A percentile compares a stretch with the other conserved stretches of the same genome.
phyloP scores from a whole-genome alignment of 208 protist genomes.

The Leishmania major region DNA sequence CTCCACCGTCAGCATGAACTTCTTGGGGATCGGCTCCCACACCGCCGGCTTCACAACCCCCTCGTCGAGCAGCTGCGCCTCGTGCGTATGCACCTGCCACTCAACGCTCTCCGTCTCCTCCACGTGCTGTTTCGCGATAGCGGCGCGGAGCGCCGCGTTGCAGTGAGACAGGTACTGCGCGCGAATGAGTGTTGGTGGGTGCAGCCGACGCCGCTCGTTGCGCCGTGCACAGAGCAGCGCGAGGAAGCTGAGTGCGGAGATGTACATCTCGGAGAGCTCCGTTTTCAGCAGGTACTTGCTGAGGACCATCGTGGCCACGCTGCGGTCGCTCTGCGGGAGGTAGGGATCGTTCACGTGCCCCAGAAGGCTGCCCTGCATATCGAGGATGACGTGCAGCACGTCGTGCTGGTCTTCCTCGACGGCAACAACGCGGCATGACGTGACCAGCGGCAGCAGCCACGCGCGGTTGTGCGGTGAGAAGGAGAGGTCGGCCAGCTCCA shows the following conservation, averaged over 20 bases:
- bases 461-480: slow-evolving; percentile 71
- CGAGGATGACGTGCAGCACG: slow-evolving; percentile 71
- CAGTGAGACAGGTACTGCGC: slow-evolving; percentile 82
- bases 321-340: slow-evolving; percentile 76
- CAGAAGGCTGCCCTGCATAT: slow-evolving; percentile 68
- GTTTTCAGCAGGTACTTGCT: slow-evolving; percentile 49
- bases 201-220: slow-evolving; percentile 60
- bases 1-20: slow-evolving; percentile 67
- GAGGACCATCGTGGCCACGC: slow-evolving; percentile 61
- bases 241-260: slow-evolving; percentile 48
- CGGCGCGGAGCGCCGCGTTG: slow-evolving; percentile 57
- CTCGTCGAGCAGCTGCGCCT: slow-evolving; percentile 74
- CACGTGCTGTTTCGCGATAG: slow-evolving; percentile 62
- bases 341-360: slow-evolving; percentile 45
- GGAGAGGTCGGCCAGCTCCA: slow-evolving; percentile 77
- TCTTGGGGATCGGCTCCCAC: slow-evolving; percentile 77
- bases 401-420: slow-evolving; percentile 66
- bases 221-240: slow-evolving; percentile 52
- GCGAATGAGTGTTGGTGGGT: slow-evolving; percentile 74
- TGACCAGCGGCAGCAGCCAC: slow-evolving; percentile 83
- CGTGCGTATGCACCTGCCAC: slow-evolving; percentile 80
- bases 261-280: slow-evolving; percentile 42
- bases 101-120: slow-evolving; percentile 70
- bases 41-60: slow-evolving; percentile 75
- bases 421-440: slow-evolving; percentile 65